These are phyloP conservation scores for Xylaria sp. DNA, from an alignment of 2,329 filamentous ascomycete species.

Conservation along the genomic window DNA sequence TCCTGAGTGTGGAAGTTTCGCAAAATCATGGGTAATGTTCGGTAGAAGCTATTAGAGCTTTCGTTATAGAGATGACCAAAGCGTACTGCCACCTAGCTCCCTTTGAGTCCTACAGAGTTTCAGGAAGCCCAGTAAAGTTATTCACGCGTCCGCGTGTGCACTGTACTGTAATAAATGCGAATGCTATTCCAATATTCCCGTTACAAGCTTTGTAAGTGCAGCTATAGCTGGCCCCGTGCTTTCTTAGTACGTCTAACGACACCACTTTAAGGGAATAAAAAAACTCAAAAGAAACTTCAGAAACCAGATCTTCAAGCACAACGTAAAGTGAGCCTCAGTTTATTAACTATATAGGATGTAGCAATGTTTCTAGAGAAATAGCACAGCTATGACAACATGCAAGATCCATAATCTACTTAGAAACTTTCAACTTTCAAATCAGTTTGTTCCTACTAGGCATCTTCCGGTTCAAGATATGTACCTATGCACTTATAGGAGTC, in stretches of 20 bases:
- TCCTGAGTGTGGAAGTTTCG: slow-evolving; percentile 80
- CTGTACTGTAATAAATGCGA: background rate
- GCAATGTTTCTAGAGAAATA: background rate
- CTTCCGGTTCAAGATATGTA: too few relatives aligned
- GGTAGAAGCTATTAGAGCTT: slow-evolving; percentile 73
- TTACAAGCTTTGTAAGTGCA: background rate
- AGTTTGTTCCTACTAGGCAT: too few relatives aligned
- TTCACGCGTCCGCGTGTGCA: background rate
- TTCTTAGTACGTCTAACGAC: background rate
- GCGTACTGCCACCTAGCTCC: background rate
- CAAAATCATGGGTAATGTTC: slow-evolving; percentile 92
- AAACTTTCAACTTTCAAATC: too few relatives aligned
- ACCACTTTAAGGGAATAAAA: background rate
- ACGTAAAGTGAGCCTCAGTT: background rate
- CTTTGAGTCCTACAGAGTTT: background rate
- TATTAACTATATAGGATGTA: background rate
- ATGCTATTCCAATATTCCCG: background rate
- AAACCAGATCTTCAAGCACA: background rate
- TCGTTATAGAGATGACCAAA: slow-evolving; percentile 5
- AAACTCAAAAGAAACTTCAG: background rate
- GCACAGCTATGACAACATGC: background rate
- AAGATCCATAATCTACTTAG: too few relatives aligned
- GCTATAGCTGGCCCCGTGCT: background rate
- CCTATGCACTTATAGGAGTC: too few relatives aligned
- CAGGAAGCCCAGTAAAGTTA: background rate